Conservation (phyloP, 768 basidiomycete species). For the Boletus patriciae region DNA sequence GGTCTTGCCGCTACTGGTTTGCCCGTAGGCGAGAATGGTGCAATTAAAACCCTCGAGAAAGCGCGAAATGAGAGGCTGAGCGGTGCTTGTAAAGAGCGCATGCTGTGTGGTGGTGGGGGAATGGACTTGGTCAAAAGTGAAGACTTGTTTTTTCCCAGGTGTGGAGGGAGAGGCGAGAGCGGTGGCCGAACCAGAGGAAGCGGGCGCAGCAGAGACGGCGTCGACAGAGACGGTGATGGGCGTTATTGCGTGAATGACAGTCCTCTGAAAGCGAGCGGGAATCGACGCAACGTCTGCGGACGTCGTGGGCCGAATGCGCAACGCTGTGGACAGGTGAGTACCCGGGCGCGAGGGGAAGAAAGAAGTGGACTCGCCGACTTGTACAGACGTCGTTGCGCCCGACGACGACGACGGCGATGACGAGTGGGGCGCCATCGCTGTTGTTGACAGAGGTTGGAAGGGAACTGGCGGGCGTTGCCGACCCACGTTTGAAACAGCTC, state of each 20-base stretch:
- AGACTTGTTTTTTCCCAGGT: constrained; percentile 75
- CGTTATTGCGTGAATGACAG: constrained; percentile 77
- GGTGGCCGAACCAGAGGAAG: constrained; percentile 51
- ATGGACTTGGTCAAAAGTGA: constrained; percentile 94
- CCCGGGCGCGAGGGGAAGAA: not conserved
- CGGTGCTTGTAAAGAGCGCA: constrained; percentile 81
- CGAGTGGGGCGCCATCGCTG: constrained; percentile 69
- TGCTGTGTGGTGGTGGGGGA: constrained; percentile 82
- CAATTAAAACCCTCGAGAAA: constrained; percentile 96
- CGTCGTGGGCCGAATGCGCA: constrained; percentile 89
- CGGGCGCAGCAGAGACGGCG: constrained; percentile 51
- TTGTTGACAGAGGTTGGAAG: constrained; percentile 27
- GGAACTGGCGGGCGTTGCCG: constrained; percentile 33
- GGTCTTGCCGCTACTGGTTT: constrained; percentile 37
- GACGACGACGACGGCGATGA: constrained; percentile 64
- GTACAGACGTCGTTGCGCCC: constrained; percentile 78
- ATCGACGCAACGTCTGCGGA: constrained; percentile 81
- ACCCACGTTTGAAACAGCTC: constrained; percentile 22
- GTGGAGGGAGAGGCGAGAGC: constrained; percentile 47
- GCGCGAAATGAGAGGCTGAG: constrained; percentile 79
- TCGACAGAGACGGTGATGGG: constrained; percentile 83
- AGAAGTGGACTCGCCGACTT: constrained; percentile 75
- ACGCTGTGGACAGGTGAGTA: constrained; percentile 47
- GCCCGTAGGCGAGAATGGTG: constrained; percentile 49
- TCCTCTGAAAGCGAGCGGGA: constrained; percentile 91